Evolutionary conservation across 805 yeast genomes (phyloP).

Genomic region (Sungouiozyma intestinalis): DNA sequence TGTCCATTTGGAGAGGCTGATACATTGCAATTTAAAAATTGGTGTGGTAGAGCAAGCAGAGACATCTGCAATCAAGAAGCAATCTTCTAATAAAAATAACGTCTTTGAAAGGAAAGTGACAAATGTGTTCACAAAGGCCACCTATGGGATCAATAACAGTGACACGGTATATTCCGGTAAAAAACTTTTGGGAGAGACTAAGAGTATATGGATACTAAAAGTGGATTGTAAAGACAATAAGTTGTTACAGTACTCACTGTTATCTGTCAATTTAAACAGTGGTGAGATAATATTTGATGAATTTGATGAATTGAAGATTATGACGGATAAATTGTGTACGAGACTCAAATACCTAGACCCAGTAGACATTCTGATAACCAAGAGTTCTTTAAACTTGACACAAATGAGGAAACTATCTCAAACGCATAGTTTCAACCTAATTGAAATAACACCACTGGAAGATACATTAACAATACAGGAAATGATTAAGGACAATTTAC

Average conservation of each 20-base stretch:
- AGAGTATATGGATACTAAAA: constrained; percentile 22
- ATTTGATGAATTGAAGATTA: constrained; percentile 45
- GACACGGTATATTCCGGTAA: constrained; percentile 17
- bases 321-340: constrained; percentile 60
- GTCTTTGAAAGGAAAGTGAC: constrained; percentile 63
- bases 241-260: constrained; percentile 16
- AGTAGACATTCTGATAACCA: constrained; percentile 46
- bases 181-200: constrained; percentile 35
- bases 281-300: constrained; percentile 69
- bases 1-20: constrained; percentile 62
- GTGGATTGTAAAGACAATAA: constrained; percentile 11
- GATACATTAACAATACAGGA: constrained; percentile 8
- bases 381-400: background rate
- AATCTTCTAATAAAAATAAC: constrained; percentile 35
- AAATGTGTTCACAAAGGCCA: constrained; percentile 69
- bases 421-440: constrained; percentile 1
- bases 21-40: constrained; percentile 65
- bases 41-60: constrained; percentile 84
- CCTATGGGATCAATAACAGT: constrained; percentile 38
- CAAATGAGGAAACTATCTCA: constrained; percentile 1
- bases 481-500: constrained; percentile 3
- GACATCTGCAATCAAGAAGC: constrained; percentile 60
- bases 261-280: constrained; percentile 59
- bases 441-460: background rate
- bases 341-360: constrained; percentile 68